Base-by-base conservation (phyloP, 2,329 filamentous ascomycete genomes). In the Rutstroemia sydowiana region DNA sequence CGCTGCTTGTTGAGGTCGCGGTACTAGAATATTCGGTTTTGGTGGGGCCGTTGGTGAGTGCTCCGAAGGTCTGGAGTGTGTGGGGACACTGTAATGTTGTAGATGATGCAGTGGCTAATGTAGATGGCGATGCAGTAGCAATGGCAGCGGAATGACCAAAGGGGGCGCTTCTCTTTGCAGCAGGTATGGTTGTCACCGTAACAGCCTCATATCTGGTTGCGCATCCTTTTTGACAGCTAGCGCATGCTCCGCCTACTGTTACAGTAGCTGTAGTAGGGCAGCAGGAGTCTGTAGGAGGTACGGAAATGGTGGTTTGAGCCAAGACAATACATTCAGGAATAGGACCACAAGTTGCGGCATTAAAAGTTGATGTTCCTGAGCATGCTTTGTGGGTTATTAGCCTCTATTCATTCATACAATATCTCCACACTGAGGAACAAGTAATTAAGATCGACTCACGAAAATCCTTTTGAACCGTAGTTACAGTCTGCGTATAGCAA, bases 241-340 rank as follows among this genome's bases (percentile, higher is more conserved):
- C 59, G 52, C 64, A 67, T 10, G 53, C 48, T 10, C 53, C 57
- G 16, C 57, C 58, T 8, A 60, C 51, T 13, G 56, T 60, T 13
- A 54, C 47, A 6, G 65, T 68, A 7, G 65, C 55, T 8, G 70
- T 73, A 9, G 52, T 59, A n/a, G 65, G 65, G 59, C 71, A 73
- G 61, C 68, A 70, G 48, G 66, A 58, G 18, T 67, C 68, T 34
- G 58, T 53, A 55, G 69, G 70, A 14, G 71, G 71, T 3, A 71
- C 64, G 46, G 61, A 64, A 23, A 65, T 64, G 41, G 64, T 68
- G n/a, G 63, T 65, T n/a, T 52, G 59, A 37, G 45, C n/a, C 10
- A 54, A 9, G 21, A 52, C 9, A 34, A 61, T 53, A 43, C 60
- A 62, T 20, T 37, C 11, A 5, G 42, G 32, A 16, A 46, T 34